A percentile compares a stretch with the other conserved stretches of the same genome.
These are phyloP conservation scores for Glarea lozoyensis DNA, from an alignment of 495 filamentous ascomycete species.

Conservation along the genomic window DNA sequence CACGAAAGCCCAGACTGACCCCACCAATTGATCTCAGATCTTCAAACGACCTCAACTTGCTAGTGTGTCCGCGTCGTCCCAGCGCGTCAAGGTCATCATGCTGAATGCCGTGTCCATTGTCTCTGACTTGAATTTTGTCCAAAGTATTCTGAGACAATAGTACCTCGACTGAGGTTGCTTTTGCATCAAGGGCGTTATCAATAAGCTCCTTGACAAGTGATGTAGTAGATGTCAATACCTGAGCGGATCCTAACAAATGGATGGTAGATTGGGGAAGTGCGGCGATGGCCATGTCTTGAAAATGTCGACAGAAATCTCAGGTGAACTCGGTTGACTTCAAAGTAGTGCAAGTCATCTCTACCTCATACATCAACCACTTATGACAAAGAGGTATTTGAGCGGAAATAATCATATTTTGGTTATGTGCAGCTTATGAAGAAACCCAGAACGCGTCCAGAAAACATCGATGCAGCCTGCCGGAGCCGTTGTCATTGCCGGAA, in stretches of 20 bases:
- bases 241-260: slow-evolving; percentile 60
- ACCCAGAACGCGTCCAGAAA: too few relatives aligned
- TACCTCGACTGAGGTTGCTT: slow-evolving; percentile 62
- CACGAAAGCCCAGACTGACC: slow-evolving; percentile 75
- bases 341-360: too few relatives aligned
- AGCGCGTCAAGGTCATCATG: slow-evolving; percentile 59
- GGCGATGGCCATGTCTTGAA: slow-evolving; percentile 34
- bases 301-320: too few relatives aligned
- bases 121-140: slow-evolving; percentile 78
- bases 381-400: too few relatives aligned
- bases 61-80: slow-evolving; percentile 67
- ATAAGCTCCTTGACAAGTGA: slow-evolving; percentile 84
- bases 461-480: too few relatives aligned
- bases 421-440: too few relatives aligned
- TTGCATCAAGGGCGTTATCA: slow-evolving; percentile 85
- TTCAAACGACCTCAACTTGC: slow-evolving; percentile 67
- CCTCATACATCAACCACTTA: too few relatives aligned
- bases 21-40: slow-evolving; percentile 62
- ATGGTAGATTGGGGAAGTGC: slow-evolving; percentile 57
- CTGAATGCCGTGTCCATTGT: slow-evolving; percentile 80
- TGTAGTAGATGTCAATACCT: slow-evolving; percentile 62
- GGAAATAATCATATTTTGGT: too few relatives aligned
- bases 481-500: too few relatives aligned
- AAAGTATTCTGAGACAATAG: slow-evolving; percentile 68
- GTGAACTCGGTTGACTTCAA: too few relatives aligned